Base-by-base conservation (phyloP, 176 grass and related monocot genomes). In the Raddia distichophylla region DNA sequence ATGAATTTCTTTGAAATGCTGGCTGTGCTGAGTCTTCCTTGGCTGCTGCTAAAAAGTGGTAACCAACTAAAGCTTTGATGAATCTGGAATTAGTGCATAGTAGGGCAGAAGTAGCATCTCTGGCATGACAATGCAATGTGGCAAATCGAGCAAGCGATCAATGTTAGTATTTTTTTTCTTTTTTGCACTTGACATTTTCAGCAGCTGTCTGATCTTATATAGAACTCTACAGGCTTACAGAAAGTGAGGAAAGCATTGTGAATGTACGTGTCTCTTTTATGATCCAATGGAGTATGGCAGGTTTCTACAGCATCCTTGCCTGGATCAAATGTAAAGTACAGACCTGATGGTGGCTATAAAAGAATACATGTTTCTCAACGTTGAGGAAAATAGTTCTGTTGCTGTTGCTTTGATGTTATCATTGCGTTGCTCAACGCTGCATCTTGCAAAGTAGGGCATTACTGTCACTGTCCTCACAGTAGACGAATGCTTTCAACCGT, bases 311-410 rank as follows among this genome's bases (percentile, higher is more conserved):
- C 19, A 63, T 46, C 8, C 45, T 52, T 78, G 47, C 42, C 16
- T 75, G 17, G 13, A 61, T 47, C 8, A 47, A 16, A 16, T 84
- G 75, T 88, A 66, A 87, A 82, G 57, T 32, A 74, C 32, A 43
- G 60, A 10, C 34, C 74, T 74, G 48, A 63, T n/a, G n/a, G 42
- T 52, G 66, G 13, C 6, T 32, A 52, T 50, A 42, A 69, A 69
- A 53, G 57, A 67, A 75, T 55, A 67, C 2, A 70, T 54, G 65
- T 53, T 77, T 53, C 70, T 52, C 32, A 7, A 11, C 5, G 0
- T 40, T 58, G 16, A 37, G 20, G 5, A 47, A 44, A 58, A 20
- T 2, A 27, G 12, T 61, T 62, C 51, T 19, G 11, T 77, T 43
- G 17, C 10, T 52, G 8, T 47, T 68, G 20, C 5, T 67, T 13